Evolutionary conservation across 2,329 filamentous ascomycete genomes (phyloP), one percentile per base, ranked within the genome.

Genomic region (Coleophoma crateriformis): DNA sequence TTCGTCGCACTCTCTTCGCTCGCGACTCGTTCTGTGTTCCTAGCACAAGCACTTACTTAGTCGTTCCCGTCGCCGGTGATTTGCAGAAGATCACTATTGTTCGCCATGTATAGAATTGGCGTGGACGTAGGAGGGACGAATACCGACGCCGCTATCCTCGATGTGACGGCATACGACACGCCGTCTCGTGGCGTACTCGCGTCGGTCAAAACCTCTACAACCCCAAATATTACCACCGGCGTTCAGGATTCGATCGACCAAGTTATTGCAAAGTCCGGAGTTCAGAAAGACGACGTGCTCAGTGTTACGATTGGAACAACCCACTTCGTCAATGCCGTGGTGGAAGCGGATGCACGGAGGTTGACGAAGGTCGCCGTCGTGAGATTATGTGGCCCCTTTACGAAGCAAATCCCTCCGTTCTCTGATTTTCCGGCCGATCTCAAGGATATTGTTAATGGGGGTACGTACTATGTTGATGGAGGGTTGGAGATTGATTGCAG

Each of bases 401-500:
- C 70, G 1, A 61, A 64, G 37, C 66, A 73, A 42, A 64, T 72
- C 14, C 72, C 72, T 3, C 72, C 73, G 0, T 75, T 74, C 51
- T 67, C 66, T 0, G 73, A 75, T 51, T 77, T 73, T 19, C 73
- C 74, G 0, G 60, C 65, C 1, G 66, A 64, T 0, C 54, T 77
- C 19, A 61, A 60, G 17, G 56, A 59, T 3, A 69, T 76, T 20
- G 62, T 77, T 8, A 63, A 71, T 20, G 72, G 72, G 4, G 68
- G 67, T 2, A 58, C 62, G 1, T 61, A 67, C 43, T 73, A 72
- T 47, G 61, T 76, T 7, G 67, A 73, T 48, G 73, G 74, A 20
- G 70, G 73, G 1, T 64, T 74, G 14, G 71, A 76, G 56, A 73
- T 76, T 55, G 74, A 77, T 54, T 73, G 73, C 2, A 62, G 69